Percentiles rank a stretch among this genome's conserved stretches.
These are phyloP conservation scores for Scutellaria barbata DNA, from an alignment of 257 asterid species.

Conservation along the genomic window DNA sequence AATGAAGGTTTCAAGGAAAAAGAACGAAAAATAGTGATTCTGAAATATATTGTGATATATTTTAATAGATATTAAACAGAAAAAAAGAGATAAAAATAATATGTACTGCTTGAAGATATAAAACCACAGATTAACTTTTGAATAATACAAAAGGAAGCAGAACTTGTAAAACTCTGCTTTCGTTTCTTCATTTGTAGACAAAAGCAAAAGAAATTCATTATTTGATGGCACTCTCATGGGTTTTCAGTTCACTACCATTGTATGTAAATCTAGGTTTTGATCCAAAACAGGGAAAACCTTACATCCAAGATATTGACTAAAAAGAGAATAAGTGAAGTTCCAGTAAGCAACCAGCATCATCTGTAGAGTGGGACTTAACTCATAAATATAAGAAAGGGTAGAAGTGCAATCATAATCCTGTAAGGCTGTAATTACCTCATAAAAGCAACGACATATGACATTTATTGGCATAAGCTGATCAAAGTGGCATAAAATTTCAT, in stretches of 20 bases:
- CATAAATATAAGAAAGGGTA: not conserved
- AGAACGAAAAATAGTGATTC: not conserved
- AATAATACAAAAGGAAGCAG: not conserved
- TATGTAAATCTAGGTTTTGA: not conserved
- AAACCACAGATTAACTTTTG: slow-evolving; percentile 11
- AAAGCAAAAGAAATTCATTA: not conserved
- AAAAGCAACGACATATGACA: not conserved
- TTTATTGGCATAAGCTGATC: slow-evolving; percentile 27
- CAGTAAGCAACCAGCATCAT: not conserved
- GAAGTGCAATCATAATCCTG: not conserved
- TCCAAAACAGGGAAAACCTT: not conserved
- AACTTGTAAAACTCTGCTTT: not conserved
- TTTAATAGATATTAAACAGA: slow-evolving; percentile 4
- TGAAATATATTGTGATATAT: not conserved
- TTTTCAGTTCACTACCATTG: not conserved
- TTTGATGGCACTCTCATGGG: not conserved
- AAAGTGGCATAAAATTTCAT: slow-evolving; percentile 3
- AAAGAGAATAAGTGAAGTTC: not conserved
- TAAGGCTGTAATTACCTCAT: not conserved
- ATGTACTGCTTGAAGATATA: not conserved
- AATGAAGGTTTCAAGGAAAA: slow-evolving; percentile 19
- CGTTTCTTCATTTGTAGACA: slow-evolving; percentile 11
- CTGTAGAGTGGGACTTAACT: not conserved
- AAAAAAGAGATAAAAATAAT: not conserved
- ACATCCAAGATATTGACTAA: not conserved